These are phyloP conservation scores for Backusella westeae DNA, from an alignment of 192 early-diverging fungal genomes.

Conservation along the genomic window DNA sequence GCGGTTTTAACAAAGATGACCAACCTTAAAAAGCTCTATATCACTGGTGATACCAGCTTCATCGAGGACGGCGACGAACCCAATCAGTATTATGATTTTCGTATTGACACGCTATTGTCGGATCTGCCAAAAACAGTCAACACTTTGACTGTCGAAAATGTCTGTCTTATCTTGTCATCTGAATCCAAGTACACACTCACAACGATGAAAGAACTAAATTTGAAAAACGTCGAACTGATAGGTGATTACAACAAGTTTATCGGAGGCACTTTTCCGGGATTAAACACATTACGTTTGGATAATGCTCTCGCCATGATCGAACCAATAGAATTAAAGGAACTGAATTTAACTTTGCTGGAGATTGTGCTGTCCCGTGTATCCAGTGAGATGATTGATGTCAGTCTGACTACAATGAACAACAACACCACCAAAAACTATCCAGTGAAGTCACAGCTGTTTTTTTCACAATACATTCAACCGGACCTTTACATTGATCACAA, in stretches of 20 bases:
- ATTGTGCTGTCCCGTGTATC: not conserved
- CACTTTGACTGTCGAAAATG: not conserved
- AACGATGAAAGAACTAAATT: not conserved
- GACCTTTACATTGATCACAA: not conserved
- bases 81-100: not conserved
- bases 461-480: not conserved
- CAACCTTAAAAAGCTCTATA: not conserved
- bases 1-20: not conserved
- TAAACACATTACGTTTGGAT: not conserved
- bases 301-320: not conserved
- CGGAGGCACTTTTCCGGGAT: not conserved
- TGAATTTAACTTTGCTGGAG: not conserved
- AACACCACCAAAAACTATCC: not conserved
- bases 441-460: not conserved
- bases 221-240: not conserved
- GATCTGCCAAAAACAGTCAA: not conserved
- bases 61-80: no score
- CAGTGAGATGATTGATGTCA: not conserved
- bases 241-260: not conserved
- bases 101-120: not conserved
- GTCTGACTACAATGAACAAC: not conserved
- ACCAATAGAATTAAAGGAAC: not conserved
- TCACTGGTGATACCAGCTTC: not conserved
- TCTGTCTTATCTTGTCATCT: not conserved
- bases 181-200: not conserved